Evolutionary conservation across 108 stramenopile genomes (phyloP), one percentile per base, ranked within the genome.

Genomic region (Skeletonema potamos): DNA sequence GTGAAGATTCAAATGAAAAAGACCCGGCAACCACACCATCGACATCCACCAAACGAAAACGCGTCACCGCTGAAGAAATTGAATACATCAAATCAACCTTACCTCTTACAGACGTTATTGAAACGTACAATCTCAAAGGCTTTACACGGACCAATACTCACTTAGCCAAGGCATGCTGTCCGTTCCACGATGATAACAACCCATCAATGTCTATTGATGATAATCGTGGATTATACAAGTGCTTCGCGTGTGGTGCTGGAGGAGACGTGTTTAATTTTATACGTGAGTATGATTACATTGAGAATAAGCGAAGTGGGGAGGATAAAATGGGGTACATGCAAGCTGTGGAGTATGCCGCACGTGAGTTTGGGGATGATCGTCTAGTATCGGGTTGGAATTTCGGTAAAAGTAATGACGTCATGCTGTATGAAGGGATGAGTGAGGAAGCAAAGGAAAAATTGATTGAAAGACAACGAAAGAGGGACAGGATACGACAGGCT

Each of bases 241-340:
- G 97, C 70, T 98, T 98, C 74, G 82, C 90, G 6, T 98, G 97
- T 74, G 95, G 94, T n/a, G 95, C 92, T 10, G 90, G 92, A 30
- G 97, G 97, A 5, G 91, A 96, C 70, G 87, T 92, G 17, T 90
- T 96, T 68, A 87, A 79, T 20, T 96, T 98, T 70, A 87, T 94
- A 55, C 71, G 84, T 24, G 83, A 94, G 65, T 91, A 89, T 62
- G 78, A 87, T 54, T 64, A 67, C 67, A 48, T 82, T 15, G 55
- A 27, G 62, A 39, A 64, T 37, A 44, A n/a, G 44, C 62, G 55
- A 12, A 37, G 41, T 41, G 77, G 46, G 30, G 63, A 67, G 30
- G 71, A 86, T 58, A 76, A 92, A 64, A 71, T 93, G 75, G 75
- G 87, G 4, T 97, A 91, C 75, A 62, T 56, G 41, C 74, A 90